phyloP scores from a whole-genome alignment of 768 basidiomycete genomes.

The Podaxis carcinomalis region DNA sequence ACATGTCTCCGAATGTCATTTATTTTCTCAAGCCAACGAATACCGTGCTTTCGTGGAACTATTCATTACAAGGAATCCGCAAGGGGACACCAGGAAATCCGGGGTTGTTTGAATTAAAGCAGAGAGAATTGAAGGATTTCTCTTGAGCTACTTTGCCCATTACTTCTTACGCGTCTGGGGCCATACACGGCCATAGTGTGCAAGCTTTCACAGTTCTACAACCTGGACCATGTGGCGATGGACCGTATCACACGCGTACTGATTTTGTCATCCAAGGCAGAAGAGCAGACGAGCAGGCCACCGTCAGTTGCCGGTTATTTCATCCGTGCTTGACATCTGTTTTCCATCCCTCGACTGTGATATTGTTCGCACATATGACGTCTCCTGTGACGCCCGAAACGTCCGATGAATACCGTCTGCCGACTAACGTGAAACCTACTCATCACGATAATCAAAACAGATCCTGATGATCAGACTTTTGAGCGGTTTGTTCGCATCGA shows the following conservation, averaged over 20 bases:
- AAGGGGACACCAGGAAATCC: constrained; percentile 29
- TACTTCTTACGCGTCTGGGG: constrained; percentile 4
- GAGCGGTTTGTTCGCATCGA: constrained; percentile 71
- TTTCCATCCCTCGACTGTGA: neutral
- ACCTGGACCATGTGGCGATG: constrained; percentile 1
- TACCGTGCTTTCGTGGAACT: constrained; percentile 53
- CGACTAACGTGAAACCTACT: constrained; percentile 57
- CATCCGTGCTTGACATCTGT: neutral
- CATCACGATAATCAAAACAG: constrained; percentile 83
- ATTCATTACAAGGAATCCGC: constrained; percentile 46
- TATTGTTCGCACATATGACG: constrained; percentile 21
- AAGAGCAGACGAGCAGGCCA: neutral
- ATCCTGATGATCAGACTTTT: constrained; percentile 74
- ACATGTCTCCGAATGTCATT: neutral
- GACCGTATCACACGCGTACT: constrained; percentile 3
- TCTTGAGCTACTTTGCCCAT: constrained; percentile 1
- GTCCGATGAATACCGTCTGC: constrained; percentile 53
- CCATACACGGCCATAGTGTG: constrained; percentile 6
- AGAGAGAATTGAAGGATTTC: neutral
- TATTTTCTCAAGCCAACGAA: constrained; percentile 35
- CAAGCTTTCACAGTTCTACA: neutral
- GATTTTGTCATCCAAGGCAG: constrained; percentile 5
- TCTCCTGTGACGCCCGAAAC: constrained; percentile 17
- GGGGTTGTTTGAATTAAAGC: neutral
- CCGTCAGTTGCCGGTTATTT: neutral